Evolutionary conservation across 2,329 filamentous ascomycete genomes (phyloP).

Genomic region (Xylariaceae sp.): DNA sequence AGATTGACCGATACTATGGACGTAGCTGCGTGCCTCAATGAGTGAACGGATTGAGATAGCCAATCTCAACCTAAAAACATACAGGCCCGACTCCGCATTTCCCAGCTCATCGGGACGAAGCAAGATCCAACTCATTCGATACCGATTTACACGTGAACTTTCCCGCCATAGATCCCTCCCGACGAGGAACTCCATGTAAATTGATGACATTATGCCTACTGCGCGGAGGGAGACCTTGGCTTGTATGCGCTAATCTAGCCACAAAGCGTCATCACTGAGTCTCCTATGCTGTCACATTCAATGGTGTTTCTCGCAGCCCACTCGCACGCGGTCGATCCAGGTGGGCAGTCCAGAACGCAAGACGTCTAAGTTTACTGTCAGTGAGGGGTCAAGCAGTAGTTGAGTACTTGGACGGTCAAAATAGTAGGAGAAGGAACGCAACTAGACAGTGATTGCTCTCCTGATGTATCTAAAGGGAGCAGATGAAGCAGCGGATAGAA

Average conservation of each 20-base stretch:
- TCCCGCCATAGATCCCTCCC: too few species aligned
- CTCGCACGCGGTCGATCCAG: slow-evolving; percentile 14
- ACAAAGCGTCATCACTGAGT: slow-evolving; percentile 9
- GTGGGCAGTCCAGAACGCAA: slow-evolving; percentile 18
- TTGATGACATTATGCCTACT: too few species aligned
- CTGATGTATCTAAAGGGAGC: neutral
- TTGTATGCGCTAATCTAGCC: neutral
- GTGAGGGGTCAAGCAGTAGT: neutral
- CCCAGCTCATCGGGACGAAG: too few species aligned
- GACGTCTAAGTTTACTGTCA: slow-evolving; percentile 4
- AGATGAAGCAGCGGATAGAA: neutral
- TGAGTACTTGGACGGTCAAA: neutral
- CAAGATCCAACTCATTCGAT: too few species aligned
- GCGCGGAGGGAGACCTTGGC: too few species aligned
- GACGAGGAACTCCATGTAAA: too few species aligned
- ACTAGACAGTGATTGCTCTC: neutral
- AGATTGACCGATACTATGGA: too few species aligned
- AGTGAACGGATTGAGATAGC: too few species aligned
- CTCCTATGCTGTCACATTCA: slow-evolving; percentile 5
- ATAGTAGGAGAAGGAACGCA: neutral
- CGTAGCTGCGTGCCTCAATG: too few species aligned
- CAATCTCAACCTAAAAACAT: too few species aligned
- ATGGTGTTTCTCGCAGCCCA: slow-evolving; percentile 12
- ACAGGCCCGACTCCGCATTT: too few species aligned
- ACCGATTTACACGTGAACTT: too few species aligned